A percentile compares a stretch with the other conserved stretches of the same genome.
Conservation (phyloP, 345 rosid genomes). For the Hibiscus syriacus region DNA sequence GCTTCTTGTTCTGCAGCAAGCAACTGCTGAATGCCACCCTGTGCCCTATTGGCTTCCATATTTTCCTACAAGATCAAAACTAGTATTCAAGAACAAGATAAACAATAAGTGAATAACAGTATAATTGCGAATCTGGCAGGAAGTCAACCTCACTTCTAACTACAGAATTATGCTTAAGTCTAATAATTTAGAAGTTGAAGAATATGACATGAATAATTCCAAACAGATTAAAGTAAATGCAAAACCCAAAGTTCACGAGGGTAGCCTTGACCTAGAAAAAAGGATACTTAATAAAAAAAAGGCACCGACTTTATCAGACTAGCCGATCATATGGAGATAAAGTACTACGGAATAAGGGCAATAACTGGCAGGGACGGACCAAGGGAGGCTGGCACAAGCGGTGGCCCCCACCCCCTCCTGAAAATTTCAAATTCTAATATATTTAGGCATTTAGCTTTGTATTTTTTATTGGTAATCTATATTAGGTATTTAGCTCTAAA, state of each 20-base stretch:
- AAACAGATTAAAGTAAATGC: background rate
- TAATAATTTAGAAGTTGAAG: background rate
- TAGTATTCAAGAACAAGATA: slow-evolving; percentile 3
- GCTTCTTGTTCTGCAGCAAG: slow-evolving; percentile 86
- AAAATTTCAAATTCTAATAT: too few species aligned
- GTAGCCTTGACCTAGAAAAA: too few species aligned
- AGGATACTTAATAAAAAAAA: too few species aligned
- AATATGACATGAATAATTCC: background rate
- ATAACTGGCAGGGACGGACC: too few species aligned
- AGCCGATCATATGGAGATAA: too few species aligned
- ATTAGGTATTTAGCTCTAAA: background rate
- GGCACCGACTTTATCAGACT: too few species aligned
- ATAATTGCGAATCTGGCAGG: background rate
- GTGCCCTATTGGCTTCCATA: slow-evolving; percentile 68
- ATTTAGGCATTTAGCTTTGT: too few species aligned
- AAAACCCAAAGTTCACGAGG: background rate
- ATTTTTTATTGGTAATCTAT: too few species aligned
- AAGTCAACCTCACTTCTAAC: background rate
- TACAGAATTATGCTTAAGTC: background rate
- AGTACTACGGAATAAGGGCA: too few species aligned
- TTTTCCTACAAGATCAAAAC: slow-evolving; percentile 18
- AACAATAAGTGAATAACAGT: background rate
- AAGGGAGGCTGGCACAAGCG: too few species aligned
- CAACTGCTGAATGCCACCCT: slow-evolving; percentile 80
- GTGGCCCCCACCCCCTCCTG: too few species aligned